Evolutionary conservation across 2,329 filamentous ascomycete genomes (phyloP), one percentile per base, ranked within the genome.

Genomic region (Polychaeton citri): DNA sequence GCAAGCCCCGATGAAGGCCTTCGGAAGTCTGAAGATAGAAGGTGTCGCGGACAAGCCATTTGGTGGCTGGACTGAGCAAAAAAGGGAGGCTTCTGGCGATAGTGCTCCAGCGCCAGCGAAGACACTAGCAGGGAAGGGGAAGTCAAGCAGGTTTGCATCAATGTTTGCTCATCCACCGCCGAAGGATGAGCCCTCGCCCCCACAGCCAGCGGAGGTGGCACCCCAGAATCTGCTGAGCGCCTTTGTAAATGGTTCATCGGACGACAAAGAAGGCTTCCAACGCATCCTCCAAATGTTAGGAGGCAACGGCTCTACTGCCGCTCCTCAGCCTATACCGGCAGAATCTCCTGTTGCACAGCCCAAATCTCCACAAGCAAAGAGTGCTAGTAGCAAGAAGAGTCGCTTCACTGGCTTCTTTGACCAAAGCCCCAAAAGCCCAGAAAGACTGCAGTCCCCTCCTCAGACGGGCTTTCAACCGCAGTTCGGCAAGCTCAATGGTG

Each of bases 121-220:
- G 44, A 50, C 60, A 2, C 42, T 53, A 1, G 52, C 60, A 18
- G 58, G 68, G 9, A 82, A 81, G 54, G 55, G 70, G 18, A 87
- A 88, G 52, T 74, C 81, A 4, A 95, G 87, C 9, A 72, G 85
- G 37, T 95, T 95, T 54, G 86, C 85, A 34, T 84, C 80, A 3
- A 81, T 95, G 53, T 68, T 68, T 43, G 35, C 43, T 13, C 15
- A 32, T 13, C 24, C 40, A 20, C 39, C 47, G 17, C 33, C 40
- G 9, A 43, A 44, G 17, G 33, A 46, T 26, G 46, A 49, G 32
- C 33, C 37, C 6, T 43, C 43, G n/a, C 41, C 46, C 9, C 37
- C 43, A 19, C 28, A 30, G 6, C 34, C 38, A 13, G 38, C 39
- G 8, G 39, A 43, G 38, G 37, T 13, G n/a, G 17, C 24, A 15